Evolutionary conservation across 345 rosid genomes (phyloP), one percentile per base, ranked within the genome.

Genomic region (Cardamine chenopodiifolia): DNA sequence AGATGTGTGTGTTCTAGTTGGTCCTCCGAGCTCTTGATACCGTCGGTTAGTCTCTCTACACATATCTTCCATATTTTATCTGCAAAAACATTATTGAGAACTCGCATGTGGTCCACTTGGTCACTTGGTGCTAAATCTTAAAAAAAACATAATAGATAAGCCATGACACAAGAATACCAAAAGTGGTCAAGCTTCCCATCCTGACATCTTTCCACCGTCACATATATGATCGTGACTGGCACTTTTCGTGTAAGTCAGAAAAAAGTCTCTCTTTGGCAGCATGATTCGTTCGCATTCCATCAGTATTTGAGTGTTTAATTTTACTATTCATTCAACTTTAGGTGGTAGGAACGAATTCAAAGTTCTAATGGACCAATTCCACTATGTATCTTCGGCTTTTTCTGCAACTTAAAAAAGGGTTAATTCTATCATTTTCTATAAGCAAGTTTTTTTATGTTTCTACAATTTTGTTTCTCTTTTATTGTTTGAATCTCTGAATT

Each of bases 301-400:
- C 26, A 49, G 6, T 31, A 19, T 47, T 11, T 29, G 23, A 8
- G 1, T 29, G 5, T 64, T 14, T 26, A n/a, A 29, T 37, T 68
- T 34, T 31, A n/a, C 18, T 26, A 1, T 8, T 19, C 37, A 7
- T 15, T 7, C 8, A 14, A 18, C 39, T 75, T 73, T 39, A 91
- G 97, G 96, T 74, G 97, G 97, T 72, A 83, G 85, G n/a, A 81
- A 88, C 72, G 74, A 86, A 3, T 85, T 82, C 76, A 89, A 85
- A 77, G 90, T 85, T 83, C 93, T 89, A 60, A 91, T 89, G 97
- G 93, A 89, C 64, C 76, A 88, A 78, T 86, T 91, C 66, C 91
- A 89, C 77, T 81, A 73, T 63, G 90, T 91, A 58, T 82, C 86
- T 34, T 75, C 88, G 67, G 93, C 96, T 42, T 89, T 89, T 89